Evolutionary conservation across 2,329 filamentous ascomycete species (phyloP).

Genomic region (Paecilomyces niveus): DNA sequence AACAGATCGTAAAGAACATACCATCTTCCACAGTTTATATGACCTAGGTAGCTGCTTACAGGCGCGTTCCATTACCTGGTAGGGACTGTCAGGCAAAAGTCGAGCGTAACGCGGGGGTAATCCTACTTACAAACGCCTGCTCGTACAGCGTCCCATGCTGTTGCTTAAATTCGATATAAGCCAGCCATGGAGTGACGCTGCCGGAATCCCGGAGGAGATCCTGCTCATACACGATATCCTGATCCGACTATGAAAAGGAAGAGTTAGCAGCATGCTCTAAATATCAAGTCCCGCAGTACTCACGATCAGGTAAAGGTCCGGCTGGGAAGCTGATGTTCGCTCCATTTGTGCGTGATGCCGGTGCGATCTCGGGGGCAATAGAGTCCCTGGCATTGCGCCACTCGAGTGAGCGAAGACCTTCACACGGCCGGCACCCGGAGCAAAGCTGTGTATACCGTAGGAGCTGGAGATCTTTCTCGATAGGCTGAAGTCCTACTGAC

Average conservation of each 20-base stretch:
- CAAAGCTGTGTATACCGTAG: conserved; percentile 16
- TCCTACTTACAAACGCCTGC: conserved; percentile 61
- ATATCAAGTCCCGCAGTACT: conserved; percentile 14
- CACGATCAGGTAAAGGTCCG: conserved; percentile 41
- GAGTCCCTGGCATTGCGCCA: conserved; percentile 45
- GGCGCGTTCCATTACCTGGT: neutral
- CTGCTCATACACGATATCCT: conserved; percentile 94
- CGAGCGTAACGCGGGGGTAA: neutral
- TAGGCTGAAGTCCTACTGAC: conserved; percentile 12
- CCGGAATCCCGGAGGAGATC: conserved; percentile 80
- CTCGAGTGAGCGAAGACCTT: conserved; percentile 31
- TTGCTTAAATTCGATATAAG: conserved; percentile 85
- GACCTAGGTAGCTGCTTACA: conserved; percentile 35
- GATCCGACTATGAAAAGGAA: conserved; percentile 57
- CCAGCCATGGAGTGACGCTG: conserved; percentile 88
- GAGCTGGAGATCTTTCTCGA: conserved; percentile 21
- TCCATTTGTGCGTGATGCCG: conserved; percentile 38
- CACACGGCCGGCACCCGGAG: conserved; percentile 22
- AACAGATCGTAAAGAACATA: conserved; percentile 29
- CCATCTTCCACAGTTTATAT: conserved; percentile 99
- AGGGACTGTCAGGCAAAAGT: conserved; percentile 1
- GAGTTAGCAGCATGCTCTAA: conserved; percentile 25
- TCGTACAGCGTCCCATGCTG: conserved; percentile 79
- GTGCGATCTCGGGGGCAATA: conserved; percentile 40
- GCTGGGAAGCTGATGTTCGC: conserved; percentile 32